Percentiles rank a stretch among this genome's conserved stretches.
Evolutionary conservation across 768 basidiomycete species (phyloP).

Genomic region (Podaxis sp.): DNA sequence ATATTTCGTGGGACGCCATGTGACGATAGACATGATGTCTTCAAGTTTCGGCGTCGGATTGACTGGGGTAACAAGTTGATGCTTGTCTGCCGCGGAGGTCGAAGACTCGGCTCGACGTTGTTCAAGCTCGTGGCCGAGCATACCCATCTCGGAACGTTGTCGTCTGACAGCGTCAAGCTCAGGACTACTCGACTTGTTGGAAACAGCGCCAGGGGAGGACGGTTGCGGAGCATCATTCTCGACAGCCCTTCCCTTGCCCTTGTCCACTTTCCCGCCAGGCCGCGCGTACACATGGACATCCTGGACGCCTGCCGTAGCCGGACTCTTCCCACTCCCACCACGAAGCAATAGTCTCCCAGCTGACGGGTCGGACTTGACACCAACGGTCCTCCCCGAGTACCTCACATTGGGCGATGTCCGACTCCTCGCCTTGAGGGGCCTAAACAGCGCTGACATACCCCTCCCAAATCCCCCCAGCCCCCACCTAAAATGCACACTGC

Average conservation of each 20-base stretch:
- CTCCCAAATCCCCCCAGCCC: conserved; percentile 45
- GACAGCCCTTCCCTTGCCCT: conserved; percentile 28
- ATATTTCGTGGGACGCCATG: conserved; percentile 17
- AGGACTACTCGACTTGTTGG: conserved; percentile 4
- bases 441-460: conserved; percentile 51
- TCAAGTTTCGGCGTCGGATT: conserved; percentile 3
- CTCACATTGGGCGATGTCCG: neutral
- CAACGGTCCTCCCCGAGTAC: neutral
- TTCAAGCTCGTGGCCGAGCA: neutral
- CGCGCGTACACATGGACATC: conserved; percentile 7
- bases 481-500: conserved; percentile 61
- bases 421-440: conserved; percentile 19
- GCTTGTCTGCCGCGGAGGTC: conserved; percentile 2
- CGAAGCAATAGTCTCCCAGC: neutral
- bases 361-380: neutral
- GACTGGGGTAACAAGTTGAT: neutral
- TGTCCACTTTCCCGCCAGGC: conserved; percentile 9
- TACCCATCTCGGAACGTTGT: conserved; percentile 12
- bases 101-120: neutral
- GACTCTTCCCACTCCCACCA: conserved; percentile 1
- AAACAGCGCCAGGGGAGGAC: conserved; percentile 1
- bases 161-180: conserved; percentile 7
- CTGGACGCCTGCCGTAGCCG: neutral
- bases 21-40: conserved; percentile 14
- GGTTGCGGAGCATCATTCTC: conserved; percentile 6